Percentiles rank a stretch among this genome's conserved stretches.
phyloP scores from a whole-genome alignment of 164 flowering plant genomes.

The Dillenia suffruticosa region DNA sequence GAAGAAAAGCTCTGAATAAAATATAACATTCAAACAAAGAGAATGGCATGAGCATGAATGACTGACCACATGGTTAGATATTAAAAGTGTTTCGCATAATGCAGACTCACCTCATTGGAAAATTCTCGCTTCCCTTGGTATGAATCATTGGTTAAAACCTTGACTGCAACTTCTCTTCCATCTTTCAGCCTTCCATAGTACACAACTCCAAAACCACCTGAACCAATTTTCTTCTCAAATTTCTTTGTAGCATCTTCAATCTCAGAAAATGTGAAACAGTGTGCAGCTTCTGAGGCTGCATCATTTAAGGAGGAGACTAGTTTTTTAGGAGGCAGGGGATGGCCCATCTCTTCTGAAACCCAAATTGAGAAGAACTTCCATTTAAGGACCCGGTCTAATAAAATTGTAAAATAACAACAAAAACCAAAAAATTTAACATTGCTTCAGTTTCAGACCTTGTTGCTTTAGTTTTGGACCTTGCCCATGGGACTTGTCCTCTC shows the following conservation, averaged over 20 bases:
- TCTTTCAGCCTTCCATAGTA: conserved; percentile 86
- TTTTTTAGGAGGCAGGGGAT: conserved; percentile 39
- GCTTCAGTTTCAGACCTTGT: no score
- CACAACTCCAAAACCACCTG: conserved; percentile 95
- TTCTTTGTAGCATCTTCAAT: conserved; percentile 74
- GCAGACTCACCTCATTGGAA: conserved; percentile 68
- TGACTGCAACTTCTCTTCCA: conserved; percentile 93
- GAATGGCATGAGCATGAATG: no score
- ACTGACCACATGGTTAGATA: no score
- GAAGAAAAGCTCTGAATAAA: no score
- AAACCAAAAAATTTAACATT: conserved; percentile 1
- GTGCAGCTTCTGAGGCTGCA: conserved; percentile 65
- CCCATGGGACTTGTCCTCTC: conserved; percentile 32
- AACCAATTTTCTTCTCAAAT: conserved; percentile 83
- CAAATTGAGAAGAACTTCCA: conserved; percentile 6
- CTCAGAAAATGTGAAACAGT: conserved; percentile 69
- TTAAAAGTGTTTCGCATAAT: not conserved
- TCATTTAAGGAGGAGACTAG: conserved; percentile 43
- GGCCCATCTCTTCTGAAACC: conserved; percentile 29
- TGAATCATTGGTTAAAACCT: conserved; percentile 77
- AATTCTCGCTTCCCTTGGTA: conserved; percentile 92
- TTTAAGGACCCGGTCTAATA: not conserved
- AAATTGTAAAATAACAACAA: not conserved
- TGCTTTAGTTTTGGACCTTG: conserved; percentile 44
- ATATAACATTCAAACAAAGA: no score